Evolutionary conservation across 352 stramenopile genomes (phyloP).

Genomic region (Pythium volutum): DNA sequence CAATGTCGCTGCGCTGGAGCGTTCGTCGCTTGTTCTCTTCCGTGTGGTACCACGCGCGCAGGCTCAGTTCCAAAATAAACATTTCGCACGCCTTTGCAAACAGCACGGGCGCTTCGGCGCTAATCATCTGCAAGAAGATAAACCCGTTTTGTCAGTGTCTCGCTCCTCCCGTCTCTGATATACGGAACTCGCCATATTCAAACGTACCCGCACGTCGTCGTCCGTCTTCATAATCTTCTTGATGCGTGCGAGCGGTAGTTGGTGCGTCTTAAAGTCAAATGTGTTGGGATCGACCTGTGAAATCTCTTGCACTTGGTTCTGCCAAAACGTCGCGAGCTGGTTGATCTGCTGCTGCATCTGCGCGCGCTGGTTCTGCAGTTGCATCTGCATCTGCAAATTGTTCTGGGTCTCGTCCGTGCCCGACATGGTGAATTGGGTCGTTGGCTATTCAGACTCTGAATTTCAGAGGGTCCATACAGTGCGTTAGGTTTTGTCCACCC

Average conservation of each 20-base stretch:
- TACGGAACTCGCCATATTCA: neutral
- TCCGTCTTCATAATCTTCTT: slow-evolving; percentile 97
- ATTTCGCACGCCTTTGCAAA: slow-evolving; percentile 95
- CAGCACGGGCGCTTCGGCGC: slow-evolving; percentile 88
- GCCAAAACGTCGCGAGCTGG: slow-evolving; percentile 85
- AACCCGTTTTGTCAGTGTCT: neutral
- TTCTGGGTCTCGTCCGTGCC: slow-evolving; percentile 48
- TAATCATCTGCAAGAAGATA: slow-evolving; percentile 92
- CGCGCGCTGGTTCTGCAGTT: slow-evolving; percentile 81
- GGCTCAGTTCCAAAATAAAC: slow-evolving; percentile 91
- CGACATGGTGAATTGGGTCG: slow-evolving; percentile 37
- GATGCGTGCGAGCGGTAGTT: slow-evolving; percentile 91
- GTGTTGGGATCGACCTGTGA: slow-evolving; percentile 81
- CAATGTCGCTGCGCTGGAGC: slow-evolving; percentile 90
- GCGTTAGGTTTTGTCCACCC: no score
- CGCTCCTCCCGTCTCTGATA: neutral
- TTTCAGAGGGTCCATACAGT: no score
- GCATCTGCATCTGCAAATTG: slow-evolving; percentile 85
- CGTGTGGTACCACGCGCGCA: slow-evolving; percentile 88
- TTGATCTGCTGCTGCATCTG: slow-evolving; percentile 89
- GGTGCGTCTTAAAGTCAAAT: slow-evolving; percentile 88
- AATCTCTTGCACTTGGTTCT: slow-evolving; percentile 87
- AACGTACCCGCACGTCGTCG: slow-evolving; percentile 81
- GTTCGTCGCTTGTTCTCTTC: slow-evolving; percentile 93
- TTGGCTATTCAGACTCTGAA: no score